Evolutionary conservation across 495 filamentous ascomycete genomes (phyloP), one percentile per base, ranked within the genome.

Genomic region (Podospora anserina): DNA sequence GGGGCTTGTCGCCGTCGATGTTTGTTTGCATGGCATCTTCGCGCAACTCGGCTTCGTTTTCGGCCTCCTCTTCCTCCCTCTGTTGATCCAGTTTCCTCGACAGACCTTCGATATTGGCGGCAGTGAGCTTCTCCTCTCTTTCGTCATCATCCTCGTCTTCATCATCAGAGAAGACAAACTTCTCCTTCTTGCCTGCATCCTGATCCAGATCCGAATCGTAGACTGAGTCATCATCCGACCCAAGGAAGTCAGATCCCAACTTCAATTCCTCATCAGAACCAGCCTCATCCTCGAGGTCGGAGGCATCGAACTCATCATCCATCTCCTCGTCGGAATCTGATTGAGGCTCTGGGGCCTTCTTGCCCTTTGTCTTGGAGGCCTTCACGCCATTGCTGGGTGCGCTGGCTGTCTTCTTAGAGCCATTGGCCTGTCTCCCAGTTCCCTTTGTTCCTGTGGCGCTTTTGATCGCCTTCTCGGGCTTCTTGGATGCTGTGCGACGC

Each of bases 1-100:
- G 85, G 1, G 90, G 88, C 67, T 86, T 84, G 70, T 94, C 92
- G n/a, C 88, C 89, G 63, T 89, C 88, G 70, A 99, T 97, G 80
- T 99, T 99, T 13, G 94, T 98, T 80, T 97, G 93, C 77, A 99
- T 77, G 7, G 91, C 92, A n/a, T 87, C 86, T 65, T 97, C 92
- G 78, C 94, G 88, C 74, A 98, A 80, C 72, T 94, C 90, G 0
- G 86, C 90, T 68, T 91, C 87, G 66, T 92, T 92, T 65, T 92
- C 91, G 7, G 88, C 91, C 26, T 88, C 92, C 61, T 92, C 89
- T 65, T 87, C 79, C 56, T 88, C 86, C 66, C 84, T 83, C 70
- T 91, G 82, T 69, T 86, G 79, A 73, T 98, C 93, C 68, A 98
- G 76, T 69, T 91, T 92, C 67, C 86, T 84, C 53, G 95, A 93